Evolutionary conservation across 305 asterid genomes (phyloP).

Genomic region (Fraxinus xanthoxyloides): DNA sequence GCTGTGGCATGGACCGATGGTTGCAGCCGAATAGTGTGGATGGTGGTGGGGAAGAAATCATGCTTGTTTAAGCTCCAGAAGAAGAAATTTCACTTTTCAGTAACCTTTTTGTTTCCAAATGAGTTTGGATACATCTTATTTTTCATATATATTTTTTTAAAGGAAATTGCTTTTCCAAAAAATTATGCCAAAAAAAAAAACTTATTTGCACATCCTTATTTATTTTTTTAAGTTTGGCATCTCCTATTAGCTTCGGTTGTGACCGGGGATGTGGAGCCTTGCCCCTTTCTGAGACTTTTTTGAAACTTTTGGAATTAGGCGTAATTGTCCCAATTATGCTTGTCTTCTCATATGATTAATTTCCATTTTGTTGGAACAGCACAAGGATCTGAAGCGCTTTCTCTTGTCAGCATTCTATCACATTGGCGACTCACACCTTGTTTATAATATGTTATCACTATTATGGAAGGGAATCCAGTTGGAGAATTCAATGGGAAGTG

Average conservation of each 20-base stretch:
- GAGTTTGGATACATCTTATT: neutral
- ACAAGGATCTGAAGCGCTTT: constrained; percentile 79
- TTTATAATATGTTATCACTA: constrained; percentile 89
- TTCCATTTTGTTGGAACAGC: constrained; percentile 46
- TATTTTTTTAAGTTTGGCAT: neutral
- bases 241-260: neutral
- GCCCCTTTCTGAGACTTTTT: neutral
- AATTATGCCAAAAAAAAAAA: neutral
- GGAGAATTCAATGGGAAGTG: constrained; percentile 80
- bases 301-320: neutral
- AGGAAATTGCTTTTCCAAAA: neutral
- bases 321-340: neutral
- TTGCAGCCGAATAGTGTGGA: neutral
- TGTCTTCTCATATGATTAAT: constrained; percentile 5
- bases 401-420: constrained; percentile 80
- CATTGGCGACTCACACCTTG: constrained; percentile 73
- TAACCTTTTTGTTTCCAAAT: neutral
- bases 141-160: no score
- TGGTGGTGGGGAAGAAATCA: neutral
- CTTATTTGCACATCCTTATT: neutral
- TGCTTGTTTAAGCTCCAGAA: neutral
- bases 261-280: neutral
- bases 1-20: neutral
- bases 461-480: constrained; percentile 88
- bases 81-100: neutral